Percentiles rank a stretch among this genome's conserved stretches.
These are phyloP conservation scores for Colletotrichum chrysophilum DNA, from an alignment of 2,329 filamentous ascomycete genomes.

Conservation along the genomic window DNA sequence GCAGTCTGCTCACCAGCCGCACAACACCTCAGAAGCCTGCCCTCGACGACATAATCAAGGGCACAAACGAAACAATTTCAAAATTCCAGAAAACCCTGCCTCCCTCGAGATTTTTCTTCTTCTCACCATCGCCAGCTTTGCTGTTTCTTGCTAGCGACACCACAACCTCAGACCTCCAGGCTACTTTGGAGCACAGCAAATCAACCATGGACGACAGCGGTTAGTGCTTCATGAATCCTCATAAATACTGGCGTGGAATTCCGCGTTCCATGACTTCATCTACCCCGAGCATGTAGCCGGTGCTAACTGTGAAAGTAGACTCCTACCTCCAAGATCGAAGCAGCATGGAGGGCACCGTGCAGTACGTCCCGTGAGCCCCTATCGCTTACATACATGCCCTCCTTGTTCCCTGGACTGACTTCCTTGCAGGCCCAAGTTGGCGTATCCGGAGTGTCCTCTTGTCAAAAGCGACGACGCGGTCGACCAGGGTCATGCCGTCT, in stretches of 20 bases:
- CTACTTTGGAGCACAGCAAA: fast-evolving
- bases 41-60: neutral
- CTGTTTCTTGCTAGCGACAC: neutral
- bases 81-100: neutral
- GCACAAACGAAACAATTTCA: neutral
- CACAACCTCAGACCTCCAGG: neutral
- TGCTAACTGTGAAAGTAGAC: neutral
- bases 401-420: neutral
- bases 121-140: neutral
- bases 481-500: neutral
- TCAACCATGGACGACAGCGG: neutral
- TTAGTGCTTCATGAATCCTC: neutral
- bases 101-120: neutral
- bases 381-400: neutral
- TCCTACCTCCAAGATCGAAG: neutral
- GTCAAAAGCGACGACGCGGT: neutral
- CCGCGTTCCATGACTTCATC: neutral
- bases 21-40: neutral
- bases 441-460: neutral
- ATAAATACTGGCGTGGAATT: neutral
- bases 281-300: neutral
- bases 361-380: neutral
- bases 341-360: neutral
- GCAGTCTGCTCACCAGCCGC: neutral
- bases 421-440: neutral